Evolutionary conservation across 176 grass and related monocot species (phyloP).

Genomic region (Themeda triandra): DNA sequence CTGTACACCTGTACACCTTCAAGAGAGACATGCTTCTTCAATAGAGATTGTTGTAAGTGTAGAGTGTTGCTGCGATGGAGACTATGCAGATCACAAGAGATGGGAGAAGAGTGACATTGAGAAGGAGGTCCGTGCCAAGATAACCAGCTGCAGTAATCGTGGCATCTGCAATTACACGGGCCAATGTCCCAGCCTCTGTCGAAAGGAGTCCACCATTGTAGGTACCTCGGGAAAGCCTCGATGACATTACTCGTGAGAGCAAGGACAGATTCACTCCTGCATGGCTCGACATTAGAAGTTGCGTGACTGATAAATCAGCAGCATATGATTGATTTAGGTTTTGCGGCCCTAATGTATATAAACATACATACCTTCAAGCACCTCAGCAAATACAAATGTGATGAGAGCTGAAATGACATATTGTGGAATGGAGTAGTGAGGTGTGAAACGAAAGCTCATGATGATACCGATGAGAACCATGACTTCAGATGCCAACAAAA

Average conservation of each 20-base stretch:
- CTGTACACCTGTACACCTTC: neutral
- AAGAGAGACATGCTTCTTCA: slow-evolving; percentile 26
- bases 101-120: slow-evolving; percentile 80
- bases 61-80: slow-evolving; percentile 62
- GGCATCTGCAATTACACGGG: slow-evolving; percentile 76
- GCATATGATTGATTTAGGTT: neutral
- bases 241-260: slow-evolving; percentile 92
- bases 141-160: slow-evolving; percentile 91
- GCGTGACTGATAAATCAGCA: neutral
- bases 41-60: slow-evolving; percentile 79
- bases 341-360: neutral
- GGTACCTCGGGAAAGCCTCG: slow-evolving; percentile 74
- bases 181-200: slow-evolving; percentile 80
- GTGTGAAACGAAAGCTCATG: slow-evolving; percentile 74
- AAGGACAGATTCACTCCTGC: slow-evolving; percentile 86
- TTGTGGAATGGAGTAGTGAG: slow-evolving; percentile 64
- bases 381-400: slow-evolving; percentile 87
- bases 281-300: slow-evolving; percentile 13
- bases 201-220: slow-evolving; percentile 90
- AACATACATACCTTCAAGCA: slow-evolving; percentile 81
- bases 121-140: slow-evolving; percentile 58
- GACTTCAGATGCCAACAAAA: slow-evolving; percentile 79
- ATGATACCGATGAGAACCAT: slow-evolving; percentile 79
- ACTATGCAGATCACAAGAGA: slow-evolving; percentile 79
- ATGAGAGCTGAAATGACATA: slow-evolving; percentile 83